Base-by-base conservation (phyloP, 1,284 basidiomycete genomes). In the Pseudozyma sp. region DNA sequence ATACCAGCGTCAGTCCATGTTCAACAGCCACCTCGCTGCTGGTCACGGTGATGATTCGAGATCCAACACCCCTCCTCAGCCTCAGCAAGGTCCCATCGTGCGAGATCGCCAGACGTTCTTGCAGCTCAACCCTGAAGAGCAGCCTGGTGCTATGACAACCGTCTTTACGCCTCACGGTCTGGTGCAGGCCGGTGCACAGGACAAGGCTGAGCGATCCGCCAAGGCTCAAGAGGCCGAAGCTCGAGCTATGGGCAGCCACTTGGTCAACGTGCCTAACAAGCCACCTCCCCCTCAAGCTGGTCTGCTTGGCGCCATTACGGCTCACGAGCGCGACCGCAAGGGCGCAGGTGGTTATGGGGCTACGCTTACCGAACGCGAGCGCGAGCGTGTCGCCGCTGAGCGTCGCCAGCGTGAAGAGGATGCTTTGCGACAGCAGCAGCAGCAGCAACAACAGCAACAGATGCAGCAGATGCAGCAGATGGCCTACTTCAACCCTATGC, bases 251-350 rank as follows among this genome's bases (percentile, higher is more conserved):
- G 97, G 97, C 39, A 91, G 90, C 34, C 93, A 93, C 11, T 88
- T 99, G 60, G 91, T 99, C 86, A 95, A 95, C 83, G 93, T 99
- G 19, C 93, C 93, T 5, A 90, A 91, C 83, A 97, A 97, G 85
- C 94, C 95, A 0, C 94, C 94, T 5, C 94, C 94, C 1, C 96
- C 97, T 10, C 94, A 97, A 86, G 94, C 93, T 39, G 97, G 97
- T 42, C 89, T 99, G 40, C 89, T 99, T 50, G 96, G 96, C 21
- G 95, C 95, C 2, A 95, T 99, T 78, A 94, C 94, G 31, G 93
- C 92, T 18, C 94, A 97, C 85, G 95, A 99, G 86, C 89, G 93
- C 60, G 95, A 98, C 69, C 89, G 94, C 72, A 95, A 96, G 85
- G 91, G 93, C 43, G 93, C 96, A 54, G 95, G 96, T 58, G 96